Percentiles rank a stretch among this genome's conserved stretches.
Conservation (phyloP, 306 rosid genomes). For the Gleditsia sinensis region DNA sequence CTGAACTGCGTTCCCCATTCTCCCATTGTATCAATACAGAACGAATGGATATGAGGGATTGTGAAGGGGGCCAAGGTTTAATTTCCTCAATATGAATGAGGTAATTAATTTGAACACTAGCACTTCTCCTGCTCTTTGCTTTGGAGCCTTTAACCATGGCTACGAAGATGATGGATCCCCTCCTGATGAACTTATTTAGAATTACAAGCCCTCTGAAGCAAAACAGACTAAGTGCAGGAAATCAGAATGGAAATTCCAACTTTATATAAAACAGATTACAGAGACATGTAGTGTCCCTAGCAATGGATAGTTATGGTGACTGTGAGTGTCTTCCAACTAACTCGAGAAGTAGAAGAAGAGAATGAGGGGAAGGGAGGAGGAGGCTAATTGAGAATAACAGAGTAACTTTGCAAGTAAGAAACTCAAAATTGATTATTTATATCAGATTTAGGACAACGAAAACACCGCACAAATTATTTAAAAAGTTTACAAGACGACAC, state of each 20-base stretch:
- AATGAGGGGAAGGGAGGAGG: not conserved
- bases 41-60: conserved; percentile 70
- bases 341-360: not conserved
- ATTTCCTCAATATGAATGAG: conserved; percentile 74
- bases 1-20: conserved; percentile 78
- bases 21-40: conserved; percentile 94
- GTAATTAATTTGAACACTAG: conserved; percentile 60
- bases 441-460: not conserved
- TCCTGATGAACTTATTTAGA: conserved; percentile 23
- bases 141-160: conserved; percentile 68
- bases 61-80: conserved; percentile 98
- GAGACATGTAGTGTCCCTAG: not conserved
- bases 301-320: not conserved
- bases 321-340: not conserved
- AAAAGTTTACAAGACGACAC: conserved; percentile 20
- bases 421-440: conserved; percentile 22
- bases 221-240: conserved; percentile 30
- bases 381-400: not conserved
- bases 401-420: conserved; percentile 16
- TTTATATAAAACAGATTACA: conserved; percentile 31
- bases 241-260: conserved; percentile 4
- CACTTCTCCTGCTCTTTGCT: conserved; percentile 68
- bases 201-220: conserved; percentile 37
- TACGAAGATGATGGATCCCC: conserved; percentile 13
- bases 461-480: not conserved